Base-by-base conservation (phyloP, 805 yeast species). In the Cyberlindnera petersonii region DNA sequence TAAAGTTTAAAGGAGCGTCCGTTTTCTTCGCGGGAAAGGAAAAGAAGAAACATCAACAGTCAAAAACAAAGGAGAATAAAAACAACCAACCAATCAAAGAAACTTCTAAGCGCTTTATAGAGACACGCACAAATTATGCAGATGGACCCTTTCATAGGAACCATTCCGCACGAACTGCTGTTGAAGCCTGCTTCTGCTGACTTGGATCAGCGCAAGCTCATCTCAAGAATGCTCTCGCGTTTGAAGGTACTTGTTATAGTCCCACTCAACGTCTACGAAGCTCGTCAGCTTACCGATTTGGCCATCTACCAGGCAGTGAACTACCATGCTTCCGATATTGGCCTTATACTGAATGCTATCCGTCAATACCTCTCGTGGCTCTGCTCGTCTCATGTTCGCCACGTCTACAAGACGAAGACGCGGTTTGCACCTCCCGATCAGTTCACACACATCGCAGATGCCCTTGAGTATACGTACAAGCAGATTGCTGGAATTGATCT, bases 311-410 rank as follows among this genome's bases (percentile, higher is more conserved):
- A 32, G 22, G 35, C 35, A 4, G 28, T 17, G 8, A 11, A 5
- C 7, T 5, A n/a, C 18, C 9, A 13, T 13, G 11, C 16, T 13
- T 20, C 21, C 13, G 30, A 22, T 6, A 14, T 28, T 6, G 30
- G 14, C 10, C 22, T 29, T 9, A 4, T 20, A 5, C 15, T 21
- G 8, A 7, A n/a, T 2, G 23, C 7, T 16, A 34, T 28, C 15
- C 14, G 29, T 5, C 21, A 18, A 9, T 35, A 24, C 22, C 15
- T 35, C 24, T 6, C 10, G 6, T 35, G 39, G 39, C 34, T 35
- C 9, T 15, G 29, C 30, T 15, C 21, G 8, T 14, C 30, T 11
- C 31, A 34, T 15, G 32, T 14, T 15, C 26, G 14, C 27, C 19
- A 21, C 26, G 32, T 14, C 24, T 33, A 14, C 31, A 18, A 5